These are phyloP conservation scores for Ceriops decandra DNA, from an alignment of 345 rosid genomes.

Conservation along the genomic window DNA sequence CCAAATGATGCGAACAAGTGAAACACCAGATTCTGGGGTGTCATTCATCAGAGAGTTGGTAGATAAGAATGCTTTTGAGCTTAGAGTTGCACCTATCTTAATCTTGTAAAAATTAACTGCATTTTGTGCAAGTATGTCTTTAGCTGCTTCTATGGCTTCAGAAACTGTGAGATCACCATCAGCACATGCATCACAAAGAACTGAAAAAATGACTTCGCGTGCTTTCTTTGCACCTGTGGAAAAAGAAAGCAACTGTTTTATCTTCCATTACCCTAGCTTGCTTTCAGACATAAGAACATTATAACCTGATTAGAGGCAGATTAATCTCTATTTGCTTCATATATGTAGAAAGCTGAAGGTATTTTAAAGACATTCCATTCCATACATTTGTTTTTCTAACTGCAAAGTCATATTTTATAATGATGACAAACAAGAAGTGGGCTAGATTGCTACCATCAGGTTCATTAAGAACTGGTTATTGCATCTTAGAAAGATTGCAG, in stretches of 20 bases:
- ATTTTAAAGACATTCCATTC: constrained; percentile 12
- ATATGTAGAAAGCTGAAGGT: neutral
- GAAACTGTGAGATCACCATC: constrained; percentile 65
- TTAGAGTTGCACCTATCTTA: constrained; percentile 20
- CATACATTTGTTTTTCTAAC: constrained; percentile 3
- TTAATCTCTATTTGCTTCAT: neutral
- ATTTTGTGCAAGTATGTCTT: constrained; percentile 66
- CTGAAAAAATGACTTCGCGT: constrained; percentile 67
- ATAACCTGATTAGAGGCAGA: neutral
- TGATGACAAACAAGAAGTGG: neutral
- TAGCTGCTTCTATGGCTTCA: constrained; percentile 85
- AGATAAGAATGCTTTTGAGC: constrained; percentile 25
- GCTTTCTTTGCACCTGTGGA: constrained; percentile 72
- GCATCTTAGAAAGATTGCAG: neutral
- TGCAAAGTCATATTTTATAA: neutral
- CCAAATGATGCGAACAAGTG: constrained; percentile 79
- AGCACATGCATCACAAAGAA: constrained; percentile 61
- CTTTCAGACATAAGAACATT: constrained; percentile 3
- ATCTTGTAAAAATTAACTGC: constrained; percentile 70
- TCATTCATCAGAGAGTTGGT: constrained; percentile 22
- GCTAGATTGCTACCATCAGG: neutral
- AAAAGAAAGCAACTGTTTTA: constrained; percentile 10
- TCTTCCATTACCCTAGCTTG: neutral
- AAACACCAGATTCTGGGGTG: constrained; percentile 30
- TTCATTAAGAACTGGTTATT: neutral